These are phyloP conservation scores for Drechslera avenae DNA, from an alignment of 2,329 filamentous ascomycete species.

Conservation along the genomic window DNA sequence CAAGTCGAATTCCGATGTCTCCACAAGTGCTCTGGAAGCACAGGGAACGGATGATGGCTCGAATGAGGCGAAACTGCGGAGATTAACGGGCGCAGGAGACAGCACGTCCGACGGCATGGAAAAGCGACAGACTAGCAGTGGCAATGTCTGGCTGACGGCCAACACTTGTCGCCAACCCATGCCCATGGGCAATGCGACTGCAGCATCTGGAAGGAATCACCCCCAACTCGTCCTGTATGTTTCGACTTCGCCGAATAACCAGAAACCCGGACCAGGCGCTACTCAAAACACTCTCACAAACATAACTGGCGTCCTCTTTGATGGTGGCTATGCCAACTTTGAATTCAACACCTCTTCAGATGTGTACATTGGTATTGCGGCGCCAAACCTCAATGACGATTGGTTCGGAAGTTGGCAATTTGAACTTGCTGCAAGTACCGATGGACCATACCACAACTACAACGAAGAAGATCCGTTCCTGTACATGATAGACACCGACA, in stretches of 20 bases:
- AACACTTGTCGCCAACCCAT: slow-evolving; percentile 83
- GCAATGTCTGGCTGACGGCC: slow-evolving; percentile 75
- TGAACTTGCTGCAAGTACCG: slow-evolving; percentile 80
- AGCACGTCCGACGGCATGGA: slow-evolving; percentile 8
- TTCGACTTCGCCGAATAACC: slow-evolving; percentile 68
- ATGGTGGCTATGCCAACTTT: slow-evolving; percentile 71
- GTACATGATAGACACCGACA: slow-evolving; percentile 84
- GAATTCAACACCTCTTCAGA: slow-evolving; percentile 66
- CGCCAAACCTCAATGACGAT: slow-evolving; percentile 65
- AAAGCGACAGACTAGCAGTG: slow-evolving; percentile 35
- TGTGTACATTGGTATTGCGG: slow-evolving; percentile 77
- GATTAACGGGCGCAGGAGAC: background rate
- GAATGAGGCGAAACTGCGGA: background rate
- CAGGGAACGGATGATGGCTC: slow-evolving; percentile 19
- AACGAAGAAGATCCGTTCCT: slow-evolving; percentile 64
- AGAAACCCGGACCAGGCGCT: slow-evolving; percentile 67
- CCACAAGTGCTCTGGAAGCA: slow-evolving; percentile 35
- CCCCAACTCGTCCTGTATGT: slow-evolving; percentile 80
- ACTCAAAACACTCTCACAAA: slow-evolving; percentile 53
- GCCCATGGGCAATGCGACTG: slow-evolving; percentile 56
- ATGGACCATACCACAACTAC: slow-evolving; percentile 74
- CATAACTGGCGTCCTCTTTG: slow-evolving; percentile 56
- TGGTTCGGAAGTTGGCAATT: slow-evolving; percentile 75
- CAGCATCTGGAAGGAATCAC: slow-evolving; percentile 32
- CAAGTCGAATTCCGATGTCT: slow-evolving; percentile 36